These are phyloP conservation scores for Neurospora sp. DNA, from an alignment of 495 filamentous ascomycete genomes.

Conservation along the genomic window DNA sequence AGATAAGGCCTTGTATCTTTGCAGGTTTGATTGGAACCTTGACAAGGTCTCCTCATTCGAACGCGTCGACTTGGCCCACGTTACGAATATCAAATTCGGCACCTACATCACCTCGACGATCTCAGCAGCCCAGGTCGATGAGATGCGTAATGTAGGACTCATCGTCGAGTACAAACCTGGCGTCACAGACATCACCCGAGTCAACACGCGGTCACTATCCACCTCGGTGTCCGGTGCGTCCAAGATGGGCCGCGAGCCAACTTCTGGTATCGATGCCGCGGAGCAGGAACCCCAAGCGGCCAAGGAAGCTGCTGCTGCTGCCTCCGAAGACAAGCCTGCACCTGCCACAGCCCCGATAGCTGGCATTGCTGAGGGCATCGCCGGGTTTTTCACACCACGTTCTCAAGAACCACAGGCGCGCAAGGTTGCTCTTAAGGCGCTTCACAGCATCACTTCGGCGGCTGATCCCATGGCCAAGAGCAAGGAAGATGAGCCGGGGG, in stretches of 20 bases:
- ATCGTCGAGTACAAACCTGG: slow-evolving; percentile 65
- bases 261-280: slow-evolving; percentile 1
- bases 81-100: slow-evolving; percentile 62
- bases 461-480: slow-evolving; percentile 31
- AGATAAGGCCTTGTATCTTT: slow-evolving; percentile 72
- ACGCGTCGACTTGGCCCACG: slow-evolving; percentile 64
- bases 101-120: slow-evolving; percentile 85
- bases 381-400: slow-evolving; percentile 18
- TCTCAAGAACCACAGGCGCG: slow-evolving; percentile 16
- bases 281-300: slow-evolving; percentile 1
- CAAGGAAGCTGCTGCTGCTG: background rate
- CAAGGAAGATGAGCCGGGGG: slow-evolving; percentile 17
- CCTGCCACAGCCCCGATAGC: background rate
- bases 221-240: slow-evolving; percentile 33
- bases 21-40: slow-evolving; percentile 82
- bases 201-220: slow-evolving; percentile 77
- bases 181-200: slow-evolving; percentile 53
- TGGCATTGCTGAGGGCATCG: slow-evolving; percentile 10
- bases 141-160: slow-evolving; percentile 70
- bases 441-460: slow-evolving; percentile 43
- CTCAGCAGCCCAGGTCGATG: slow-evolving; percentile 61
- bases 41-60: slow-evolving; percentile 90
- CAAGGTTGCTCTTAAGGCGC: slow-evolving; percentile 49
- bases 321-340: background rate
- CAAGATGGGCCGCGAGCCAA: slow-evolving; percentile 3